Evolutionary conservation across 2,329 filamentous ascomycete genomes (phyloP).

Genomic region (Fusarium sp.): DNA sequence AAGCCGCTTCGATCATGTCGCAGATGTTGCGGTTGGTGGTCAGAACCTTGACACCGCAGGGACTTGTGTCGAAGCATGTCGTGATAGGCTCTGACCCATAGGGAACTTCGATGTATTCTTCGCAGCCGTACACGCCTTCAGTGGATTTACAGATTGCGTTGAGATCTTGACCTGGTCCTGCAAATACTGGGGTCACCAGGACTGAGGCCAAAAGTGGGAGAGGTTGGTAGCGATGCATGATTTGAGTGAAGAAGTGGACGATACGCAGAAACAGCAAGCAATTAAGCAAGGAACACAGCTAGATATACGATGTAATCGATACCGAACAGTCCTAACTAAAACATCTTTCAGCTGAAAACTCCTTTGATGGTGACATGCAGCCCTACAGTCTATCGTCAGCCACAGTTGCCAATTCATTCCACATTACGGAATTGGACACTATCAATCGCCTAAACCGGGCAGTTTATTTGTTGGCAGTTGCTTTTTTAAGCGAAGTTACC

Average conservation of each 20-base stretch:
- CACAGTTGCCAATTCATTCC: slow-evolving; percentile 12
- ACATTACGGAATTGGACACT: background rate
- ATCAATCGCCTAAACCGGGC: background rate
- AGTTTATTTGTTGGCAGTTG: background rate
- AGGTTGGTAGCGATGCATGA: background rate
- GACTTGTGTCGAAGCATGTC: slow-evolving; percentile 19
- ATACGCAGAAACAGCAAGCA: fast-evolving
- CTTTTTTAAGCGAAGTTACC: slow-evolving; percentile 5
- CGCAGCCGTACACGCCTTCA: slow-evolving; percentile 31
- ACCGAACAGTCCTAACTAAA: background rate
- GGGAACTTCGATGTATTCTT: slow-evolving; percentile 13
- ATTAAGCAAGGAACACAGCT: background rate
- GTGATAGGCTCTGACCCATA: slow-evolving; percentile 25
- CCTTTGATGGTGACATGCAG: background rate
- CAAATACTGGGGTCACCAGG: background rate
- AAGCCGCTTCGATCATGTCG: slow-evolving; percentile 13
- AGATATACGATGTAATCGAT: background rate
- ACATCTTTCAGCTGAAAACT: slow-evolving; percentile 7
- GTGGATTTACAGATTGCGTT: slow-evolving; percentile 23
- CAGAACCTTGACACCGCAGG: slow-evolving; percentile 26
- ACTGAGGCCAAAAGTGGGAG: background rate
- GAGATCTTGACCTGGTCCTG: slow-evolving; percentile 27
- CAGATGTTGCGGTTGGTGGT: slow-evolving; percentile 25
- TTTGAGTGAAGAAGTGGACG: fast-evolving
- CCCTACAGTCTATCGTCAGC: background rate